Base-by-base conservation (phyloP, 305 asterid genomes). In the Fraxinus dipetala region DNA sequence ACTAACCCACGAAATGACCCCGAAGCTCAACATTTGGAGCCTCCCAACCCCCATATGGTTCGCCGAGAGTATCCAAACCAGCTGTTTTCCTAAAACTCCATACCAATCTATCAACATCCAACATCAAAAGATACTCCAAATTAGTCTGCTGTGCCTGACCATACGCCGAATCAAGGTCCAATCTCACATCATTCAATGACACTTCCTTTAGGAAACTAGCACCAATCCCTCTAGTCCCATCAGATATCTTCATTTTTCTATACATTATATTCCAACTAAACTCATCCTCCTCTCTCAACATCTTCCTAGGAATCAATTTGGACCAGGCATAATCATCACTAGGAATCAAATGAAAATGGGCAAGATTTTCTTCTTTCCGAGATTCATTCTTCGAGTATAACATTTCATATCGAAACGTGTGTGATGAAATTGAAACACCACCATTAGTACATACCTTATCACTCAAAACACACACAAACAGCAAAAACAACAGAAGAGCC, bases 41-140 rank as follows among this genome's bases (percentile, higher is more conserved):
- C 91, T 96, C 99, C 99, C 99, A 96, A 20, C 99, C 99, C 0
- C 98, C 98, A 77, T 96, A 94, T 4, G 99, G 92, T 63, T 86
- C 78, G 18, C 93, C 93, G 3, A 84, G 92, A 81, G 95, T 86
- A 28, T 86, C 91, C 87, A 96, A 75, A 59, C 94, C 98, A 10
- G 98, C 94, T 16, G 97, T 92, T 78, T 88, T 90, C 83, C 98
- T 82, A 59, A 94, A 96, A 85, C 97, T 96, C 98, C 98, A 96
- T 6, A 91, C 93, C 81, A 96, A 79, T 77, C 92, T 87, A 88
- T 96, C 98, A 77, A 90, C 93, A 83, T 96, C 98, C 85, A 96
- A 84, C 92, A 96, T 87, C 92, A 96, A 83, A 83, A 96, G 78
- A 85, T 96, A 96, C 88, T 91, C 96, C 90, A 96, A 89, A 86